Conservation (phyloP, 345 rosid species). For the Arabidopsis suecica region DNA sequence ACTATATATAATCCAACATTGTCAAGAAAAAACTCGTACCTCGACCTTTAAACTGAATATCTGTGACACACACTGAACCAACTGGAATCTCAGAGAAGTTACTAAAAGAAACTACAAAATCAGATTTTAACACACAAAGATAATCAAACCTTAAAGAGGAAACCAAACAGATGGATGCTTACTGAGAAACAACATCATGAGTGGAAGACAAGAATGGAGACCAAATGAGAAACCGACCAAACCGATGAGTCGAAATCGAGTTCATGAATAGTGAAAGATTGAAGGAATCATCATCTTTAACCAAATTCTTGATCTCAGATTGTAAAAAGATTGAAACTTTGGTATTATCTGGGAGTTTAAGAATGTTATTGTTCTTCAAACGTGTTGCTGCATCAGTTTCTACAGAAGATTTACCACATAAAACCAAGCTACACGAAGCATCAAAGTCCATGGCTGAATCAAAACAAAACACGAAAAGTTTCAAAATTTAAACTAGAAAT, state of each 20-base stretch:
- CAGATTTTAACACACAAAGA: constrained; percentile 13
- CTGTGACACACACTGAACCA: constrained; percentile 82
- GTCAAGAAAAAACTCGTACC: constrained; percentile 50
- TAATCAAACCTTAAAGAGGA: neutral
- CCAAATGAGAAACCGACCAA: constrained; percentile 83
- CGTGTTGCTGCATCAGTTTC: constrained; percentile 59
- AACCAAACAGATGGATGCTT: constrained; percentile 38
- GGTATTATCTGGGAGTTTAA: constrained; percentile 60
- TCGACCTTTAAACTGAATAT: constrained; percentile 78
- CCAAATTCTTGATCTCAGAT: constrained; percentile 51
- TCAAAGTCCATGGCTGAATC: constrained; percentile 57
- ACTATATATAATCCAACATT: neutral
- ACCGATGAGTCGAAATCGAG: constrained; percentile 62
- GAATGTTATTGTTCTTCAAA: constrained; percentile 50
- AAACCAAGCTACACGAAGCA: constrained; percentile 52
- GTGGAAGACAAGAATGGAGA: constrained; percentile 76
- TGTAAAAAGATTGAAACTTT: constrained; percentile 49
- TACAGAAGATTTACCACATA: constrained; percentile 65
- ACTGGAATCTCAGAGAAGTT: constrained; percentile 86
- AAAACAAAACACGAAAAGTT: neutral
- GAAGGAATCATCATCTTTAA: constrained; percentile 50
- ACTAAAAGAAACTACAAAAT: constrained; percentile 50
- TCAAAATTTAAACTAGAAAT: too few species aligned
- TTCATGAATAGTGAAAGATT: constrained; percentile 51
- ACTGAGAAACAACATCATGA: constrained; percentile 81